A percentile compares a stretch with the other conserved stretches of the same genome.
These are phyloP conservation scores for Austroboletus novae-zelandiae DNA, from an alignment of 1,284 basidiomycete species.

Conservation along the genomic window DNA sequence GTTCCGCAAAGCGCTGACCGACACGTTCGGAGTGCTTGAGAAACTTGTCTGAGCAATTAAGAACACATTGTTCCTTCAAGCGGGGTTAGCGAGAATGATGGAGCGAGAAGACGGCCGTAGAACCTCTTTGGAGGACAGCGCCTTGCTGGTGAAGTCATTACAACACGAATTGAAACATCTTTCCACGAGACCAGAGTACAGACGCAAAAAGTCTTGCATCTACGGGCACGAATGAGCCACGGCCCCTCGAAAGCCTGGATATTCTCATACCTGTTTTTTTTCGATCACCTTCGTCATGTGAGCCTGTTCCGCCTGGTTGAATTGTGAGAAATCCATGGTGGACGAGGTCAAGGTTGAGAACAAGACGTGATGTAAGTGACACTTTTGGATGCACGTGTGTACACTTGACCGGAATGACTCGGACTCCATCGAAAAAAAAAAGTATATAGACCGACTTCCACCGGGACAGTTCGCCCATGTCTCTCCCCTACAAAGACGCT, in stretches of 20 bases:
- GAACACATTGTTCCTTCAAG: slow-evolving; percentile 64
- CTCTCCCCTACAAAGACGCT: slow-evolving; percentile 74
- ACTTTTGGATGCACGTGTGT: background rate
- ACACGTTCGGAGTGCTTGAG: slow-evolving; percentile 96
- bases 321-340: slow-evolving; percentile 83
- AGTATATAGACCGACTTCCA: slow-evolving; percentile 13
- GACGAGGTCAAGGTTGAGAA: slow-evolving; percentile 8
- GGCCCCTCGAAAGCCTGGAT: background rate
- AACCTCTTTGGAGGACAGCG: slow-evolving; percentile 92
- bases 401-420: background rate
- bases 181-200: slow-evolving; percentile 96
- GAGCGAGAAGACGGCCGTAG: slow-evolving; percentile 14
- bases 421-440: background rate
- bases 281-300: slow-evolving; percentile 90
- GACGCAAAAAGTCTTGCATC: slow-evolving; percentile 98
- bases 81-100: slow-evolving; percentile 11
- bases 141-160: slow-evolving; percentile 96
- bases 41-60: slow-evolving; percentile 89
- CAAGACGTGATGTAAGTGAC: background rate
- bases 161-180: slow-evolving; percentile 94
- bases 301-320: slow-evolving; percentile 84
- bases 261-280: slow-evolving; percentile 78
- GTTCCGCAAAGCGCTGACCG: slow-evolving; percentile 87
- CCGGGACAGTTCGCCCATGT: slow-evolving; percentile 44
- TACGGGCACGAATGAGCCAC: slow-evolving; percentile 34